Base-by-base conservation (phyloP, 805 yeast genomes). In the Teunomyces cretensis region DNA sequence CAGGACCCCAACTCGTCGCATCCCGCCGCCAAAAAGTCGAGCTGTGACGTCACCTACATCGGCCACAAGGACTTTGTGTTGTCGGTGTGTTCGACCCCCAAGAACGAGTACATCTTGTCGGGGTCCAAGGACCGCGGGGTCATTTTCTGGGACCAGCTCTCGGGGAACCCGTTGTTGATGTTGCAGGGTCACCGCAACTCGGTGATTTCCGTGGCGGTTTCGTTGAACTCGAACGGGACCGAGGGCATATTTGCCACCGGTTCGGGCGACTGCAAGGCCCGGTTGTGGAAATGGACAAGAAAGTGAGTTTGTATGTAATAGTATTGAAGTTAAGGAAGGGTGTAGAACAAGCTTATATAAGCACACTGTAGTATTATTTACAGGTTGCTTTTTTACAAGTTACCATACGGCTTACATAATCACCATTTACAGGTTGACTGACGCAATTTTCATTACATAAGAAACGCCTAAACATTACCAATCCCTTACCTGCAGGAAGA, bases 91-190 rank as follows among this genome's bases (percentile, higher is more conserved):
- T 83, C 95, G 24, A 89, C 97, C 2, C 96, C 96, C 39, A 92
- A 89, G 65, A 88, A 87, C 58, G 86, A 88, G 64, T 92, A 88
- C 74, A 86, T 92, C 45, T 75, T 92, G 46, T 87, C 96, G 1
- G 98, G 98, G 43, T 89, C 97, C 27, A 92, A 92, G 67, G 99
- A 92, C 73, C 84, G 97, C 58, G 97, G 97, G 43, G 97, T 92
- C 44, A 86, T 91, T 51, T 86, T 92, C 74, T 92, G 99, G 99
- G 97, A 92, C 64, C 91, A 91, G 56, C 74, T 76, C 38, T 81
- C 91, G 11, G 97, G 97, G 51, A 91, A 88, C 67, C 96, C 96
- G 43, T 81, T 89, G 67, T 77, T 92, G 61, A 89, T 91, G 96
- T 78, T 94, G 57, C 97, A 90, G 72, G 98, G 98, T 30, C 98